Evolutionary conservation across 192 early-diverging fungal genomes (phyloP).

Genomic region (Entomortierella lignicola): DNA sequence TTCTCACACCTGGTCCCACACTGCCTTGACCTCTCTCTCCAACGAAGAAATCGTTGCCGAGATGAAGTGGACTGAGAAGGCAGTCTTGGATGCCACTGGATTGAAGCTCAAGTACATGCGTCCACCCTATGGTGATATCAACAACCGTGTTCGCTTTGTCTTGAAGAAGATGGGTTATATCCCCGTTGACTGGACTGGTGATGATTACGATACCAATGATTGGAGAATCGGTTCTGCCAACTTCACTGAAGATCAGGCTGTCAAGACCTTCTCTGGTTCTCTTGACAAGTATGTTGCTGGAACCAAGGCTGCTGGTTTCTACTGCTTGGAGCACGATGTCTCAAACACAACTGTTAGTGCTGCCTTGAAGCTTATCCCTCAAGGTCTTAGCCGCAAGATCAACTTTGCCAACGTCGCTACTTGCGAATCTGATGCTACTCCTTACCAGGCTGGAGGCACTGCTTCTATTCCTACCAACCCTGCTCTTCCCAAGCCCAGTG

Average conservation of each 20-base stretch:
- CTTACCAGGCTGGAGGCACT: conserved; percentile 56
- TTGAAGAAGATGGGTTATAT: conserved; percentile 67
- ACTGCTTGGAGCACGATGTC: conserved; percentile 65
- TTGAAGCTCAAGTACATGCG: conserved; percentile 68
- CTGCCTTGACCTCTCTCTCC: conserved; percentile 61
- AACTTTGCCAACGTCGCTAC: conserved; percentile 48
- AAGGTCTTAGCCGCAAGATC: conserved; percentile 33
- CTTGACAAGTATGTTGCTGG: conserved; percentile 38
- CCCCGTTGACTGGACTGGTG: conserved; percentile 53
- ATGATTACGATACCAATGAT: conserved; percentile 58
- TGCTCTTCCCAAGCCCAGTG: conserved; percentile 2
- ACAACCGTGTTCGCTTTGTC: conserved; percentile 80
- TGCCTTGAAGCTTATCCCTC: conserved; percentile 56
- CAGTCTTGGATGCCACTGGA: conserved; percentile 65
- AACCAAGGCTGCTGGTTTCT: conserved; percentile 54
- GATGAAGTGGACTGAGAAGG: conserved; percentile 74
- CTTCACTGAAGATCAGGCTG: conserved; percentile 45
- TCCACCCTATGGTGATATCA: conserved; percentile 77
- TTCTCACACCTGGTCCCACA: conserved; percentile 76
- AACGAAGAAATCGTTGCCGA: conserved; percentile 68
- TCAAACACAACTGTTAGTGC: conserved; percentile 47
- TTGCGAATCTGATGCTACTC: conserved; percentile 43
- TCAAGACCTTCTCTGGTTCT: conserved; percentile 23
- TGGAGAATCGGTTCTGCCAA: conserved; percentile 39
- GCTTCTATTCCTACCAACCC: conserved; percentile 16